A percentile compares a stretch with the other conserved stretches of the same genome.
Evolutionary conservation across 129 eudicot species (phyloP).

Genomic region (Arctium minus): DNA sequence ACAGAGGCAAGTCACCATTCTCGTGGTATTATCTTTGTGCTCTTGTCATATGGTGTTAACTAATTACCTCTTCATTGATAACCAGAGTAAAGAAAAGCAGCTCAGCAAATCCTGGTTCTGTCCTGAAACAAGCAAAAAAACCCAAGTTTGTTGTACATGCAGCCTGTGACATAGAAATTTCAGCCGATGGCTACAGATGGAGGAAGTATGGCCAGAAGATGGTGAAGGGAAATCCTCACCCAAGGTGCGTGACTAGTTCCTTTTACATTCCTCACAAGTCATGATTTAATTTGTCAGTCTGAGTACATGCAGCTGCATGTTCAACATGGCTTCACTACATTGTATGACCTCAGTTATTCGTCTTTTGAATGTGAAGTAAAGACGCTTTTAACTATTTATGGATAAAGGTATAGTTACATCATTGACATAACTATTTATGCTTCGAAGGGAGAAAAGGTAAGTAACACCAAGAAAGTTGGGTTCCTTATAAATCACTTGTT

Average conservation of each 20-base stretch:
- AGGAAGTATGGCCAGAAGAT: conserved; percentile 66
- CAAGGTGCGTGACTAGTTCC: conserved; percentile 46
- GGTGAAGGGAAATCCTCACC: conserved; percentile 69
- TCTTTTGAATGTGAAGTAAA: background rate
- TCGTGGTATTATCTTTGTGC: background rate
- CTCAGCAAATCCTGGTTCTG: conserved; percentile 23
- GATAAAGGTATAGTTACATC: background rate
- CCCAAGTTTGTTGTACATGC: conserved; percentile 65
- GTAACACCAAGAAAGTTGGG: no score
- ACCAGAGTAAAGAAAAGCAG: conserved; percentile 51
- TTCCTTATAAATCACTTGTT: no score
- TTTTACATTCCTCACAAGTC: background rate
- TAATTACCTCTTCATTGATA: background rate
- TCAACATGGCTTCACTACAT: no score
- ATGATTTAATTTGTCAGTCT: background rate
- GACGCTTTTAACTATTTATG: background rate
- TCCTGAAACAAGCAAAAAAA: conserved; percentile 42
- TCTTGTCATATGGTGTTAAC: background rate
- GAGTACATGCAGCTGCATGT: background rate
- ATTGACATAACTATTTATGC: background rate
- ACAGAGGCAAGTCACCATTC: conserved; percentile 35
- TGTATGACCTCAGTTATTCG: no score
- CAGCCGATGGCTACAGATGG: conserved; percentile 74
- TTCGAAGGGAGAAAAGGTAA: no score
- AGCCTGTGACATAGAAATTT: conserved; percentile 56